Evolutionary conservation across 345 rosid species (phyloP), one percentile per base, ranked within the genome.

Genomic region (Populus simonii): DNA sequence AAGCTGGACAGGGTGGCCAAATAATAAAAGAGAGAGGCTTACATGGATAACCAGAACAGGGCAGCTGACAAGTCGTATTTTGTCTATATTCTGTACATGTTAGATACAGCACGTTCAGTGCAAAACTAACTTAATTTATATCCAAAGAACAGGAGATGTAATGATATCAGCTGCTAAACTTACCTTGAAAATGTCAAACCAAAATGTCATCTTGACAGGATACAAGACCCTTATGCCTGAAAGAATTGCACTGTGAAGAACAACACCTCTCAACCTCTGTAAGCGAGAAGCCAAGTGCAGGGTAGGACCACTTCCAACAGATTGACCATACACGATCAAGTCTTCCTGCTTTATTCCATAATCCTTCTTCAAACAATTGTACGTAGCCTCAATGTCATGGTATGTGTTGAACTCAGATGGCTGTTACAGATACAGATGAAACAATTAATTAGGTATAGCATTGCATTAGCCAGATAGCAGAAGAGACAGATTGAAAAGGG

Each of bases 241-340:
- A 81, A 96, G 94, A 43, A 96, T 92, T 53, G 99, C 99, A 20
- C 99, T 93, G 49, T 96, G 99, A 85, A 96, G 97, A 83, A 96
- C 92, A 15, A 92, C 94, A 33, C 94, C 98, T 83, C 99, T 88
- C 71, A 92, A 81, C 76, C 80, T 88, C 71, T 88, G 85, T 74
- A 96, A 84, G 16, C 89, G 83, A 72, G 94, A 85, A 81, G 92
- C 99, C 81, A 96, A 82, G 78, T 96, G 99, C 68, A 93, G 77
- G 6, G 98, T 96, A 0, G 99, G 99, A 1, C 97, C 99, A 69
- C 99, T 96, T 71, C 99, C 99, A 66, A 96, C 99, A 23, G 99
- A 96, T 76, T 96, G 99, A 6, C 99, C 99, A 10, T 96, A 96
- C 35, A 96, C 65, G 59, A 93, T 96, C 80, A 96, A 74, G 51